phyloP scores from a whole-genome alignment of 352 stramenopile species.

The Phytophthora cryptogea region DNA sequence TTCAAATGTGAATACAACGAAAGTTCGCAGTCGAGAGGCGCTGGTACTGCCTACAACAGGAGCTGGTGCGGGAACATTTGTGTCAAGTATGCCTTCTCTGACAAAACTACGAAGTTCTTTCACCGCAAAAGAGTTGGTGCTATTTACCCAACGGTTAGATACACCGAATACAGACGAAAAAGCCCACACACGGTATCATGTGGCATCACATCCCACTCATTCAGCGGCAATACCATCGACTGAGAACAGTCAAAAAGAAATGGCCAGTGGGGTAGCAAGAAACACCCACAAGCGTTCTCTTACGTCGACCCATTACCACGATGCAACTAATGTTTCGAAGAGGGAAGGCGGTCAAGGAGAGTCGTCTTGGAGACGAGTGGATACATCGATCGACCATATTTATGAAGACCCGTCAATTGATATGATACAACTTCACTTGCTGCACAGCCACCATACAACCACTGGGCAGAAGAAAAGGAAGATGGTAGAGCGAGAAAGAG shows the following conservation, averaged over 20 bases:
- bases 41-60: conserved; percentile 2
- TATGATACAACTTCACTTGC: conserved; percentile 46
- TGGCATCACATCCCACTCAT: conserved; percentile 23
- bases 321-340: neutral
- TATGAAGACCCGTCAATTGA: conserved; percentile 62
- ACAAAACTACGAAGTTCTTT: conserved; percentile 31
- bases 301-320: neutral
- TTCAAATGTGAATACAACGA: neutral
- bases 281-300: conserved; percentile 11
- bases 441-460: conserved; percentile 33
- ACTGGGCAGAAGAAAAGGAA: conserved; percentile 44
- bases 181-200: conserved; percentile 18
- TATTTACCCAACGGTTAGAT: conserved; percentile 28
- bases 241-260: neutral
- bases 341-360: conserved; percentile 2
- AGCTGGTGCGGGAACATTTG: conserved; percentile 13
- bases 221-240: neutral
- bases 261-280: neutral
- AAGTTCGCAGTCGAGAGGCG: conserved; percentile 3
- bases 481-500: conserved; percentile 43
- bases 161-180: neutral
- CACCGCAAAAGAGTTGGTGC: conserved; percentile 29
- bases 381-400: conserved; percentile 62
- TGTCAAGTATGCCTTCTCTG: conserved; percentile 28
- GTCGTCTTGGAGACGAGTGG: conserved; percentile 42